Percentiles rank a stretch among this genome's conserved stretches.
Conservation (phyloP, 441 rosid species). For the Brassica hybrid region DNA sequence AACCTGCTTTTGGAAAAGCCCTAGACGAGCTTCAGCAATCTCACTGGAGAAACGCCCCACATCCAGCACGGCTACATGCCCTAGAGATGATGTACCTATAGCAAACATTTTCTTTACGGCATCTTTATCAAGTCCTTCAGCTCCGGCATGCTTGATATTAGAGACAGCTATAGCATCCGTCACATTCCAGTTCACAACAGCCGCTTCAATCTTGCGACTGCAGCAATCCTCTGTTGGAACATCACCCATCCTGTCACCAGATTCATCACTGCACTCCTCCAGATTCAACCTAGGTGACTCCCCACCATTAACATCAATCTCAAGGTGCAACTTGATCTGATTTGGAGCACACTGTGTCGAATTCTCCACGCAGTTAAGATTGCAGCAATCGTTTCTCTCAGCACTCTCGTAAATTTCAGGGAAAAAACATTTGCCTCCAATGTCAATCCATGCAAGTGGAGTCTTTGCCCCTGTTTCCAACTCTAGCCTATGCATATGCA, state of each 20-base stretch:
- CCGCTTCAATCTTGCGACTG: slow-evolving; percentile 40
- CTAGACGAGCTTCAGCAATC: slow-evolving; percentile 56
- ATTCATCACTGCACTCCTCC: slow-evolving; percentile 83
- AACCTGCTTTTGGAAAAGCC: slow-evolving; percentile 78
- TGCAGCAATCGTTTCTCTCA: slow-evolving; percentile 46
- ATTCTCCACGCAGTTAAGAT: slow-evolving; percentile 43
- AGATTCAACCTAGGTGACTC: slow-evolving; percentile 56
- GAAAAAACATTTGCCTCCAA: slow-evolving; percentile 75
- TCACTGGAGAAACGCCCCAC: slow-evolving; percentile 54
- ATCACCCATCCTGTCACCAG: slow-evolving; percentile 56
- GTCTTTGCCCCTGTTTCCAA: slow-evolving; percentile 63
- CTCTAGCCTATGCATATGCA: slow-evolving; percentile 82
- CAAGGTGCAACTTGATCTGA: slow-evolving; percentile 85
- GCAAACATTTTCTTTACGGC: slow-evolving; percentile 59
- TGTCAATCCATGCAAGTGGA: slow-evolving; percentile 97
- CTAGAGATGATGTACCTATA: slow-evolving; percentile 52
- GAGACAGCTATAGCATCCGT: slow-evolving; percentile 28
- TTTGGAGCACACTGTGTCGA: too few relatives aligned
- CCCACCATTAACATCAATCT: slow-evolving; percentile 73
- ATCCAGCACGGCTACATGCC: slow-evolving; percentile 53
- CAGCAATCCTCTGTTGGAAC: slow-evolving; percentile 55
- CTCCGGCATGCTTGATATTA: slow-evolving; percentile 32
- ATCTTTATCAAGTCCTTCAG: slow-evolving; percentile 50
- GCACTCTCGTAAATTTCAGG: slow-evolving; percentile 65
- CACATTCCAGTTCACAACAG: slow-evolving; percentile 53